Conservation (phyloP, 148 eudicot species). For the Gaultheria prostrata region DNA sequence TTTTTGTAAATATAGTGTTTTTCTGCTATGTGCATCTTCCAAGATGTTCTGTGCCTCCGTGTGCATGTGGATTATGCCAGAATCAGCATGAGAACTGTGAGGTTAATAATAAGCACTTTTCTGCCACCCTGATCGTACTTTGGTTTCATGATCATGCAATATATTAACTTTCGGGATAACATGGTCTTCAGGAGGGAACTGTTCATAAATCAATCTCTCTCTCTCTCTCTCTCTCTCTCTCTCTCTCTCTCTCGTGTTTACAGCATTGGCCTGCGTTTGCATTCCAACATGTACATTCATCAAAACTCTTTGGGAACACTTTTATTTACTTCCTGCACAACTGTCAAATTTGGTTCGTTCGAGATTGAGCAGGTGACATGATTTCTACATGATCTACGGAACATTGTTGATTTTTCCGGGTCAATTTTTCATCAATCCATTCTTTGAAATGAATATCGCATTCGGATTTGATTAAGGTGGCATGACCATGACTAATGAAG, state of each 20-base stretch:
- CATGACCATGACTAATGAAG: background rate
- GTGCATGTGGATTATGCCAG: background rate
- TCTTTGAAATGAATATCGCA: background rate
- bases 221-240: background rate
- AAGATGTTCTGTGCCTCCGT: background rate
- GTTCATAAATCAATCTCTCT: background rate
- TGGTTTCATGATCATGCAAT: background rate
- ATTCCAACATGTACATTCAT: background rate
- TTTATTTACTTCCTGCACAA: background rate
- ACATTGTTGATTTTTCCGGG: background rate
- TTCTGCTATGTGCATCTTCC: background rate
- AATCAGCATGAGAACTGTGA: constrained; percentile 6
- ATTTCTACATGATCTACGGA: background rate
- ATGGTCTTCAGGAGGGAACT: background rate
- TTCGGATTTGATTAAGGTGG: background rate
- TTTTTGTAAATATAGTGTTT: constrained; percentile 21
- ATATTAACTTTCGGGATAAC: background rate
- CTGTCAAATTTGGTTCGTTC: background rate
- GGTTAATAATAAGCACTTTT: constrained; percentile 16
- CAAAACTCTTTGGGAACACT: too few relatives aligned
- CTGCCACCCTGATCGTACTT: background rate
- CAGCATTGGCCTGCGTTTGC: background rate
- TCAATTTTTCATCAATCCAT: background rate
- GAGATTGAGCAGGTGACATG: background rate
- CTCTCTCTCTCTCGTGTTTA: too few relatives aligned